Base-by-base conservation (phyloP, 2,329 filamentous ascomycete species). In the Phoma sp. region DNA sequence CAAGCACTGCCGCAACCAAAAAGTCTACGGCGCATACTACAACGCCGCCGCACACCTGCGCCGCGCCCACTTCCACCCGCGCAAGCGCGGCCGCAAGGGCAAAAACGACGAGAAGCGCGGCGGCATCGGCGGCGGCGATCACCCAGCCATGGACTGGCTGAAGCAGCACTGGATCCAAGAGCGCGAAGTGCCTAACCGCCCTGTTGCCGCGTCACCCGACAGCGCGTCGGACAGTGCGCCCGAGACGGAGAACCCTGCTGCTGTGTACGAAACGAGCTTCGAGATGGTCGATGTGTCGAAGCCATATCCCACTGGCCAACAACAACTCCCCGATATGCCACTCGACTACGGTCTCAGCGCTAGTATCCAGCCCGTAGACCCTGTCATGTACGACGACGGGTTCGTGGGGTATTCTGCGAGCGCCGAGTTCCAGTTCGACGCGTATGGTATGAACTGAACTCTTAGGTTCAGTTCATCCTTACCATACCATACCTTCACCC, bases 11-110 rank as follows among this genome's bases (percentile, higher is more conserved):
- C 83, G 82, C 42, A 83, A 83, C 37, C 78, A 83, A 49, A 97
- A 96, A 79, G 83, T 85, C 53, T 98, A 98, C 65, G 90, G 90
- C 3, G 91, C 90, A 14, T 95, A 97, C 77, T 97, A 98, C 77
- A 98, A 98, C 67, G 93, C 93, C 0, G 92, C 92, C 0, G 93
- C 92, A 0, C 93, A 98, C 72, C 83, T 98, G 7, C 85, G 93
- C 34, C 87, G 93, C 42, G 89, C 89, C 0, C 93, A 98, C 73
- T 98, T 97, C 81, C 90, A 89, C 69, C 88, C 84, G 1, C 82
- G 83, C 62, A 83, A 84, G 69, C 78, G 83, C 18, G 84, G 84
- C 7, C 76, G 83, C 42, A 78, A 78, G 64, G 81, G 81, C 39
- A 84, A 84, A 67, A 81, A 83, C 52, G 83, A 82, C 57, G 82